Percentiles rank a stretch among this genome's conserved stretches.
These are phyloP conservation scores for Monosporascus sp. DNA, from an alignment of 2,329 filamentous ascomycete species.

Conservation along the genomic window DNA sequence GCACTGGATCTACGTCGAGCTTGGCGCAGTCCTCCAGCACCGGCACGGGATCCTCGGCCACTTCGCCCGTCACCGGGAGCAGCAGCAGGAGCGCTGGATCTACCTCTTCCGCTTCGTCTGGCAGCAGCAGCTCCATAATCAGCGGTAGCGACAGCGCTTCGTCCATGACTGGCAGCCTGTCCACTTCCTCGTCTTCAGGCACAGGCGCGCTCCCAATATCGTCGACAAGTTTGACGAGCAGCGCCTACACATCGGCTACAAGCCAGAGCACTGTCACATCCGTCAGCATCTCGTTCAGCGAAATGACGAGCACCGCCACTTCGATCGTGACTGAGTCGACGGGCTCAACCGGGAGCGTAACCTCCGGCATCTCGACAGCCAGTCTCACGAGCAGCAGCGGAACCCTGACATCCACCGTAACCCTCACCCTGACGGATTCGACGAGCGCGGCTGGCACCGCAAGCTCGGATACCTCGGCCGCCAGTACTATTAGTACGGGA, in stretches of 20 bases:
- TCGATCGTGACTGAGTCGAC: neutral
- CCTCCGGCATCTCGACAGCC: neutral
- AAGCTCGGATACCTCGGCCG: neutral
- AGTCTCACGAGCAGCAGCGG: neutral
- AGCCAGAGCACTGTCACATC: neutral
- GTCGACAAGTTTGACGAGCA: neutral
- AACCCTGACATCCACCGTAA: neutral
- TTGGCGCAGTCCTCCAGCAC: slow-evolving; percentile 1
- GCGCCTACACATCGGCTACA: neutral
- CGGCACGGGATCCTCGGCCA: slow-evolving; percentile 6
- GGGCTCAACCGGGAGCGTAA: neutral
- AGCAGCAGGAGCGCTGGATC: slow-evolving; percentile 3
- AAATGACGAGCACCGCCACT: neutral
- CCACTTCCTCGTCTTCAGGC: neutral
- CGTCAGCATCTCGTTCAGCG: neutral
- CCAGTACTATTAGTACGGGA: neutral
- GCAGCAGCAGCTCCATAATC: neutral
- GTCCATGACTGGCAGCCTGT: neutral
- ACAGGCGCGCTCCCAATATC: neutral
- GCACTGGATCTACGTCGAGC: slow-evolving; percentile 3
- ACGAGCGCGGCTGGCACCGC: neutral
- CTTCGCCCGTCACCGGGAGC: slow-evolving; percentile 10
- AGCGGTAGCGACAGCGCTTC: no score
- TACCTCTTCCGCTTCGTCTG: slow-evolving; percentile 4
- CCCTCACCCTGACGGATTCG: no score